phyloP scores from a whole-genome alignment of 257 asterid species.

The Nicotiana paniculata region DNA sequence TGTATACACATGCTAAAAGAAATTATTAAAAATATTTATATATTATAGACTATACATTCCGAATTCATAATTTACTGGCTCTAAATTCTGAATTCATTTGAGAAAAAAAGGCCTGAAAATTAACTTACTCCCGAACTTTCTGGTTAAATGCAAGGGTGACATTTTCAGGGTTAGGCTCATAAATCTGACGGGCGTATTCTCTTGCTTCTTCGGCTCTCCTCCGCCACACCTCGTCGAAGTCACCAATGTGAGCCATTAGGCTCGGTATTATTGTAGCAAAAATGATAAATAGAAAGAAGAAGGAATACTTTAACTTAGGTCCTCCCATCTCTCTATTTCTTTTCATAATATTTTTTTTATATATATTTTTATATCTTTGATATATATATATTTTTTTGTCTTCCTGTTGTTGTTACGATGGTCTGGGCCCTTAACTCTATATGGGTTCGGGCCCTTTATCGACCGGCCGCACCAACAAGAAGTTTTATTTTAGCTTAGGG shows the following conservation, averaged over 20 bases:
- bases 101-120: background rate
- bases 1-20: too few species aligned
- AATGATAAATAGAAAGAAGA: constrained; percentile 20
- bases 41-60: too few species aligned
- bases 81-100: too few species aligned
- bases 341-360: background rate
- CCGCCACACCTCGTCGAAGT: constrained; percentile 32
- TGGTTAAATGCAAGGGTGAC: constrained; percentile 31
- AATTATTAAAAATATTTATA: too few species aligned
- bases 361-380: background rate
- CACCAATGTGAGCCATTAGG: constrained; percentile 15
- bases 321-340: constrained; percentile 12
- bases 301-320: background rate
- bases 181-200: constrained; percentile 32
- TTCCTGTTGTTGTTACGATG: background rate
- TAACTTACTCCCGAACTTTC: constrained; percentile 22
- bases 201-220: constrained; percentile 34
- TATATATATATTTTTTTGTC: background rate
- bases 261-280: constrained; percentile 24
- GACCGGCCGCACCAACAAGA: background rate
- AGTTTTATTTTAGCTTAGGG: background rate
- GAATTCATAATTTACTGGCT: too few species aligned
- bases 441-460: constrained; percentile 20
- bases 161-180: constrained; percentile 34
- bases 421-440: constrained; percentile 7